Conservation (phyloP, 176 grass and related monocot species). For the Rhipidocladum racemiflorum region DNA sequence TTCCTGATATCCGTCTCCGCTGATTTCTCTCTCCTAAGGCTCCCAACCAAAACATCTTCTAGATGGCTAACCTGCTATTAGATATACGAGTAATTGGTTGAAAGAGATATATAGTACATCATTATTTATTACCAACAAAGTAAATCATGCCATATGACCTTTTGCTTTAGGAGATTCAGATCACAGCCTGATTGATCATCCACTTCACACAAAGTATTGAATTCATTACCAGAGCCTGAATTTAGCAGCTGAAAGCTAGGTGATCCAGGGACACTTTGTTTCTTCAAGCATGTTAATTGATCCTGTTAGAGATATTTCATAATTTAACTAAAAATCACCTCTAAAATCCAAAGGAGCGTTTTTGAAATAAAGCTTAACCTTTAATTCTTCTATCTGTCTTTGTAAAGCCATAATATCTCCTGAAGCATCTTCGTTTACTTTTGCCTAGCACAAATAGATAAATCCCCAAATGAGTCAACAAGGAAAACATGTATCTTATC, state of each 20-base stretch:
- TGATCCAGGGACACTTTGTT: slow-evolving; percentile 42
- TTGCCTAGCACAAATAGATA: slow-evolving; percentile 57
- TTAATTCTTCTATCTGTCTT: slow-evolving; percentile 80
- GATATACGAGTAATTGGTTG: slow-evolving; percentile 7
- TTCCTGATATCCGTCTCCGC: slow-evolving; percentile 54
- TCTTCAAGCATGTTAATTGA: slow-evolving; percentile 65
- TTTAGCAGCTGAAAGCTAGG: slow-evolving; percentile 42
- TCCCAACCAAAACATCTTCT: slow-evolving; percentile 68
- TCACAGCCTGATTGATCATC: slow-evolving; percentile 44
- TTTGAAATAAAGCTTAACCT: slow-evolving; percentile 39
- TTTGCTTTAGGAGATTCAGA: slow-evolving; percentile 51
- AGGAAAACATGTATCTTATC: slow-evolving; percentile 8
- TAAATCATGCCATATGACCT: slow-evolving; percentile 41
- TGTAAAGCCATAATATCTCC: slow-evolving; percentile 85
- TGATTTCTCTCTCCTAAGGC: slow-evolving; percentile 85
- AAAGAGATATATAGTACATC: background rate
- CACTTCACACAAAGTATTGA: slow-evolving; percentile 33
- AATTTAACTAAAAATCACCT: slow-evolving; percentile 9
- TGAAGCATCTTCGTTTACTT: slow-evolving; percentile 91
- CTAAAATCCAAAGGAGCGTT: slow-evolving; percentile 8
- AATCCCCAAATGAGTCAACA: background rate
- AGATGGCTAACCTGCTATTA: slow-evolving; percentile 58
- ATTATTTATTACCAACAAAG: slow-evolving; percentile 15
- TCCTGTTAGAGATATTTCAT: slow-evolving; percentile 38
- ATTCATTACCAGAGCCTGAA: slow-evolving; percentile 45